Percentiles rank a stretch among this genome's conserved stretches.
phyloP scores from a whole-genome alignment of 179 eudicot species.

The Silene vulgaris region DNA sequence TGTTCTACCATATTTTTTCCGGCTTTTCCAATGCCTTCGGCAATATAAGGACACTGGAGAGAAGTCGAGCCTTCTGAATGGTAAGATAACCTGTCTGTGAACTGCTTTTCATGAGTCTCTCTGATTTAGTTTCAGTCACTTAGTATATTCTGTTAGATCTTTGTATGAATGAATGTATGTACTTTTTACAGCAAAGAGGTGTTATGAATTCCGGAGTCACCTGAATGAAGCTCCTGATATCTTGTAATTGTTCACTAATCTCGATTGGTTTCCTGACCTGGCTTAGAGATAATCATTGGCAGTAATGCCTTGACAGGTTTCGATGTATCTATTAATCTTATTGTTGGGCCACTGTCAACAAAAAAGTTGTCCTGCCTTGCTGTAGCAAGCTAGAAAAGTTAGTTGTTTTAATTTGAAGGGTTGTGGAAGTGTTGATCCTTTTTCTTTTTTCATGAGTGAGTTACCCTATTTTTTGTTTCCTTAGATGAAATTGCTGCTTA shows the following conservation, averaged over 20 bases:
- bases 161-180: not conserved
- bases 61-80: slow-evolving; percentile 73
- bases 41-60: slow-evolving; percentile 91
- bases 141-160: not conserved
- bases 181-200: not conserved
- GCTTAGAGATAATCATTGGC: not conserved
- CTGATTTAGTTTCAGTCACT: not conserved
- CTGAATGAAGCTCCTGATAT: not conserved
- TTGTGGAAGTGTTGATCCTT: not conserved
- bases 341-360: not conserved
- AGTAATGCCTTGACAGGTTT: not conserved
- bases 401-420: not conserved
- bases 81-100: slow-evolving; percentile 35
- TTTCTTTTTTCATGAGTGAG: not conserved
- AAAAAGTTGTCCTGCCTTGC: not conserved
- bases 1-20: slow-evolving; percentile 88
- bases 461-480: not conserved
- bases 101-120: not conserved
- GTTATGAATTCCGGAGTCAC: not conserved
- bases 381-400: not conserved
- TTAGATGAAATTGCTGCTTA: not conserved
- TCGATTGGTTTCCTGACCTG: not conserved
- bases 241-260: not conserved
- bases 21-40: slow-evolving; percentile 89
- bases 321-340: not conserved